phyloP scores from a whole-genome alignment of 2,329 filamentous ascomycete species.

The Hypoxylon rubiginosum region DNA sequence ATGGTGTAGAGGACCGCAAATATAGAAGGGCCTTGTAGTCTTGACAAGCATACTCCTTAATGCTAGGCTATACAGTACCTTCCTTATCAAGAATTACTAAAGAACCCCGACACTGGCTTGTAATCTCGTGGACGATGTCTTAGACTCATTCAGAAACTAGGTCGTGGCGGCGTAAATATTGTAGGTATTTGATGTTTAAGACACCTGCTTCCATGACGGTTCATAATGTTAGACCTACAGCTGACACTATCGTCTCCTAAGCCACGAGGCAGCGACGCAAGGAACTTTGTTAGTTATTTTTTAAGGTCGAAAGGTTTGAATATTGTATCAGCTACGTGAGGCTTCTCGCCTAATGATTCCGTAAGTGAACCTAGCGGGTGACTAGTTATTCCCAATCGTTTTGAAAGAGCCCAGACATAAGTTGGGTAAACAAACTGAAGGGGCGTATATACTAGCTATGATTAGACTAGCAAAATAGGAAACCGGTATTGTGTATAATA shows the following conservation, averaged over 20 bases:
- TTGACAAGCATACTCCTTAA: neutral
- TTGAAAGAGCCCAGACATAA: neutral
- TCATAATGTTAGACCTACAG: neutral
- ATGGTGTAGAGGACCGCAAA: neutral
- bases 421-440: neutral
- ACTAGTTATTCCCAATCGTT: too few species aligned
- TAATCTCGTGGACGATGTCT: neutral
- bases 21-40: neutral
- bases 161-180: neutral
- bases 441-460: neutral
- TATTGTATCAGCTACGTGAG: neutral
- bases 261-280: neutral
- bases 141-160: neutral
- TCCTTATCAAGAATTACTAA: neutral
- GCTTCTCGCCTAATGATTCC: neutral
- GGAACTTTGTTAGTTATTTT: too few species aligned
- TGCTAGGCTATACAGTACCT: neutral
- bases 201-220: neutral
- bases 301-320: neutral
- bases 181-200: neutral
- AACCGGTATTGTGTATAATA: too few species aligned
- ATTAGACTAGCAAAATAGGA: neutral
- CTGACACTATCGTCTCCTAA: neutral
- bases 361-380: too few species aligned
- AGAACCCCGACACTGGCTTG: neutral